Base-by-base conservation (phyloP, 176 grass and related monocot genomes). In the Secale cereale region DNA sequence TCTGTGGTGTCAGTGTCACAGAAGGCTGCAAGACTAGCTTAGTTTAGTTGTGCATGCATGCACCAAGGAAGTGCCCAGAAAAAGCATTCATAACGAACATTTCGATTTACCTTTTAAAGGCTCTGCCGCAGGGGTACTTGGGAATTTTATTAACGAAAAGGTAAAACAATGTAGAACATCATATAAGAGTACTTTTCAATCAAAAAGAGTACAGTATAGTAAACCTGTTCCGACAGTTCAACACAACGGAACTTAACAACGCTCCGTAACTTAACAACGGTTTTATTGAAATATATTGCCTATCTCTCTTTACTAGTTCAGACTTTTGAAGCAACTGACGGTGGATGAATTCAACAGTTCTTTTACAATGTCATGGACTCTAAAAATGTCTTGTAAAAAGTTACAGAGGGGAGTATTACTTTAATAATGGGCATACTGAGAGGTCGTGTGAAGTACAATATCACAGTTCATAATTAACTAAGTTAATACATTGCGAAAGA, bases 1-100 rank as follows among this genome's bases (percentile, higher is more conserved):
- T 87, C 76, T 77, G 77, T 85, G 85, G 77, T 88, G 80, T 83
- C 84, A 86, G 72, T 7, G 85, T 91, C 81, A 60, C 39, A 70
- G 17, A 76, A 85, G 75, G 81, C 81, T 78, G 78, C 77, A 70
- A 63, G 26, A 30, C 83, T 68, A 65, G 46, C 45, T 59, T 37
- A 75, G 81, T 54, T 84, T 77, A 85, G 77, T 74, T 83, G 48
- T 90, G 83, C 79, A 48, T 81, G 81, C 64, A 27, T 57, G 85
- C 85, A 77, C 69, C 81, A 59, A 63, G 73, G 68, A 70, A 83
- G 62, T 88, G 73, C 74, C 75, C 36, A 52, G 48, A 88, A 76
- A 37, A 83, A 83, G 37, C 48, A 75, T 62, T 22, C 26, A 25
- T 6, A 69, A 60, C 19, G 13, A 46, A 59, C 61, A 77, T 59